These are phyloP conservation scores for Ceratobasidium sp. DNA, from an alignment of 1,284 basidiomycete species.

Conservation along the genomic window DNA sequence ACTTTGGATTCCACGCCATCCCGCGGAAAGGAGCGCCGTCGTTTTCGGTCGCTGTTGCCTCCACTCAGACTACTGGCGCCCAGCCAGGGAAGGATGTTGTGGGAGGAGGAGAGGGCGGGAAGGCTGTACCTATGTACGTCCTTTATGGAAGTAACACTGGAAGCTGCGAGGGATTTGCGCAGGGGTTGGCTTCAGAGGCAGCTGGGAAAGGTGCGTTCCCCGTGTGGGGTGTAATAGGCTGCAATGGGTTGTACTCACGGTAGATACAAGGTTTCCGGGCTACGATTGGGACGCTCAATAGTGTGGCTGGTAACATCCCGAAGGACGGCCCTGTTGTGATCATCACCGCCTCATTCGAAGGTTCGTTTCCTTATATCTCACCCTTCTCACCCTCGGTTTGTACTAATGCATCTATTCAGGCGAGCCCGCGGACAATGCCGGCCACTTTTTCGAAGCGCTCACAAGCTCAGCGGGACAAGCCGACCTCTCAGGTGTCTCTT, in stretches of 20 bases:
- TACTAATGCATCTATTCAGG: conserved; percentile 47
- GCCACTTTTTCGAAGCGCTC: conserved; percentile 61
- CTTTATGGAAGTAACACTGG: conserved; percentile 45
- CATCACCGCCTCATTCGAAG: conserved; percentile 65
- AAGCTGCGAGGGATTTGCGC: conserved; percentile 45
- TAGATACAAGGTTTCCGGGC: background rate
- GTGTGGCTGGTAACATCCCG: conserved; percentile 53
- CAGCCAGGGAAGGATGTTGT: conserved; percentile 23
- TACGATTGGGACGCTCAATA: conserved; percentile 5
- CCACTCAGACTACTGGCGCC: background rate
- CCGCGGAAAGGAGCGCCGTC: conserved; percentile 46
- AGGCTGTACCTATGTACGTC: background rate
- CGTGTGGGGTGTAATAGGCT: background rate
- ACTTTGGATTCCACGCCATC: conserved; percentile 50
- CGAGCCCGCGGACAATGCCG: conserved; percentile 63
- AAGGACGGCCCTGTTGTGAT: conserved; percentile 63
- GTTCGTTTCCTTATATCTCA: conserved; percentile 47
- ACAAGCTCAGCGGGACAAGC: conserved; percentile 49
- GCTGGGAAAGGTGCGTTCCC: conserved; percentile 29
- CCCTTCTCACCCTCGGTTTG: background rate
- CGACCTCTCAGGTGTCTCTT: conserved; percentile 57
- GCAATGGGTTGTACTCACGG: background rate
- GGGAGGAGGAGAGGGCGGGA: background rate
- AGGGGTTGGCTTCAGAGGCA: conserved; percentile 28
- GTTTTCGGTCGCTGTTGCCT: background rate